Conservation (phyloP, 2,329 filamentous ascomycete genomes). For the Kalmusia sp. region DNA sequence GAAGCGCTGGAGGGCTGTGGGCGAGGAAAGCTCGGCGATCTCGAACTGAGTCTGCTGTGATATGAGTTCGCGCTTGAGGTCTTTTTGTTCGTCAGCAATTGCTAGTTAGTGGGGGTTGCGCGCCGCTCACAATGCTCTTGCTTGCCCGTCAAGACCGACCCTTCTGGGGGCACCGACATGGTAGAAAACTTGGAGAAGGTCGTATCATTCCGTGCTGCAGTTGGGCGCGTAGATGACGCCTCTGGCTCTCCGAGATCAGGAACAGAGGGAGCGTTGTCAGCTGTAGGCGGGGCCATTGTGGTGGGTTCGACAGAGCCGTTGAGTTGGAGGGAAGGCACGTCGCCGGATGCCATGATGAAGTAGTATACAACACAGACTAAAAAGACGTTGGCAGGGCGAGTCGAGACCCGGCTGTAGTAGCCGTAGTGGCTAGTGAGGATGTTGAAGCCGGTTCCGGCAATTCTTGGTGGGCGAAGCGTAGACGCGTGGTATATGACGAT, state of each 20-base stretch:
- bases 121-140: constrained; percentile 86
- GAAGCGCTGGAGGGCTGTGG: constrained; percentile 92
- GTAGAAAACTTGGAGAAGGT: constrained; percentile 49
- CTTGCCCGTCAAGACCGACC: constrained; percentile 82
- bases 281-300: constrained; percentile 27
- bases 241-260: constrained; percentile 24
- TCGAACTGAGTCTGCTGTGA: constrained; percentile 88
- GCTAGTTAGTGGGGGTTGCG: not conserved
- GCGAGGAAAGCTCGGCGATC: constrained; percentile 90
- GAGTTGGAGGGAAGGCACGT: constrained; percentile 39
- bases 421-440: not conserved
- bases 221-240: constrained; percentile 23
- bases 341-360: constrained; percentile 34
- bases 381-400: not conserved
- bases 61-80: constrained; percentile 95
- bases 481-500: constrained; percentile 42
- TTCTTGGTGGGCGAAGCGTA: constrained; percentile 14
- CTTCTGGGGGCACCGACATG: constrained; percentile 58
- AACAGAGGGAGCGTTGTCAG: constrained; percentile 25
- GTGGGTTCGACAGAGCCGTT: constrained; percentile 41
- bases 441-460: constrained; percentile 5
- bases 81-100: constrained; percentile 52
- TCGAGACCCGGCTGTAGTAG: constrained; percentile 4
- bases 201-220: constrained; percentile 35
- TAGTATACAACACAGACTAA: constrained; percentile 6